These are phyloP conservation scores for Tricholoma hemisulphureum DNA, from an alignment of 768 basidiomycete genomes.

Conservation along the genomic window DNA sequence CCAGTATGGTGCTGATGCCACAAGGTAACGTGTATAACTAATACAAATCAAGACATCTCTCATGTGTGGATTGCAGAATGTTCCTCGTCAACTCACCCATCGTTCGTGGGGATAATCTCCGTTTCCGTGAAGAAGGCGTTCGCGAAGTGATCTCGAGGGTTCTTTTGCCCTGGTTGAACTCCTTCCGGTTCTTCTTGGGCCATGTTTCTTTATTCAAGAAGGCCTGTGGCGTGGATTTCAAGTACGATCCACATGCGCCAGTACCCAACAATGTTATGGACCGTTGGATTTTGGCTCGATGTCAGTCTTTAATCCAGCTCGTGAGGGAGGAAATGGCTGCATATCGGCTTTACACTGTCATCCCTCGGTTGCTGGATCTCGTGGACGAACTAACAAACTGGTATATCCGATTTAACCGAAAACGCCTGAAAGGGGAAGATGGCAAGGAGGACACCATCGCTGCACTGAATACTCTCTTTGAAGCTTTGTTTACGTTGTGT, in stretches of 20 bases:
- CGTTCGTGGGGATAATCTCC: conserved; percentile 94
- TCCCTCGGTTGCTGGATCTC: conserved; percentile 88
- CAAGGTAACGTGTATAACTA: conserved; percentile 49
- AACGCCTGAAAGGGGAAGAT: conserved; percentile 92
- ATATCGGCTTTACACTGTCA: conserved; percentile 96
- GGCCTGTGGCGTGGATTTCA: conserved; percentile 70
- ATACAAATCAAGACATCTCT: conserved; percentile 3
- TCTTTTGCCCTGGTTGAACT: conserved; percentile 96
- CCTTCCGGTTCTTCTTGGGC: conserved; percentile 98
- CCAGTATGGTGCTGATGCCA: conserved; percentile 93
- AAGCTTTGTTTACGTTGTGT: conserved; percentile 90
- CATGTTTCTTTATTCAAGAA: conserved; percentile 88
- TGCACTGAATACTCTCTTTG: conserved; percentile 94
- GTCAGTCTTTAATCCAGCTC: conserved; percentile 91
- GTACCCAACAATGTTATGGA: conserved; percentile 95
- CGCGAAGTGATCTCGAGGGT: conserved; percentile 96
- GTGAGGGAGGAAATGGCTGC: conserved; percentile 96
- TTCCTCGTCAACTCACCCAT: conserved; percentile 99
- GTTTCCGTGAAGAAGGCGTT: conserved; percentile 98
- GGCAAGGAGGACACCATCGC: conserved; percentile 82
- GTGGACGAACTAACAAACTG: conserved; percentile 98
- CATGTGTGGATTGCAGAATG: conserved; percentile 56
- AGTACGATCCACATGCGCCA: conserved; percentile 83
- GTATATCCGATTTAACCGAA: conserved; percentile 99
- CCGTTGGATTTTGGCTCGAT: conserved; percentile 96